phyloP scores from a whole-genome alignment of 345 rosid species.

The Brassica rapa region DNA sequence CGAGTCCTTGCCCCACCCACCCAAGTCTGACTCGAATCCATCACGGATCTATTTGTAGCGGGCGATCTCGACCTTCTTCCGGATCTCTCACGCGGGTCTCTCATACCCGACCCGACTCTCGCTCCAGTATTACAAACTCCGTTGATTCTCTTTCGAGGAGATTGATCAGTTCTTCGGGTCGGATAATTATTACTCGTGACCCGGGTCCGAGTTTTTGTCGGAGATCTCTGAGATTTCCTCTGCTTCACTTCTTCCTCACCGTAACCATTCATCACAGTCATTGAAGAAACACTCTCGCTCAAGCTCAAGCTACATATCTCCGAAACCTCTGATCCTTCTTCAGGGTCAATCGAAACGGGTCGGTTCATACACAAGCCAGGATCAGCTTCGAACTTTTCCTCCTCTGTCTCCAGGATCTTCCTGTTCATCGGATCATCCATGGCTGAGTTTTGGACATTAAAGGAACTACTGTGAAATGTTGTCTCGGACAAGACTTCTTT shows the following conservation, averaged over 20 bases:
- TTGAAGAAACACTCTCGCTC: constrained; percentile 66
- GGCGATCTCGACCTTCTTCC: constrained; percentile 72
- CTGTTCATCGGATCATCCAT: constrained; percentile 32
- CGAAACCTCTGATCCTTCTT: constrained; percentile 55
- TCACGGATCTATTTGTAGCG: constrained; percentile 58
- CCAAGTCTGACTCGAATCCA: constrained; percentile 38
- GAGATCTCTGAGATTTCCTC: constrained; percentile 52
- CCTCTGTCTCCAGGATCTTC: constrained; percentile 31
- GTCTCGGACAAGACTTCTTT: constrained; percentile 83
- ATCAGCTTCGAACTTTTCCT: neutral
- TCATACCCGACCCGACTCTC: constrained; percentile 41
- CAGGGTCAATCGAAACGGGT: constrained; percentile 27
- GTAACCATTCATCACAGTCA: constrained; percentile 40
- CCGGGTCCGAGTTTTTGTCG: constrained; percentile 52
- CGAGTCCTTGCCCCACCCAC: constrained; percentile 57
- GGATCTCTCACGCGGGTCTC: constrained; percentile 65
- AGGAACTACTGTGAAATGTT: constrained; percentile 36
- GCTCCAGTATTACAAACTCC: constrained; percentile 23
- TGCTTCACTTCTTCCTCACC: constrained; percentile 48
- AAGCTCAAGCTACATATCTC: constrained; percentile 71
- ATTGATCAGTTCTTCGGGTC: constrained; percentile 52
- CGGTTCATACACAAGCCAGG: constrained; percentile 14
- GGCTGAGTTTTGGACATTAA: neutral
- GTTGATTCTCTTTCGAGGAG: constrained; percentile 50
- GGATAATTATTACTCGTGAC: constrained; percentile 51